A percentile compares a stretch with the other conserved stretches of the same genome.
phyloP scores from a whole-genome alignment of 1,139 yeast species.

The Chernovozyma aurita region DNA sequence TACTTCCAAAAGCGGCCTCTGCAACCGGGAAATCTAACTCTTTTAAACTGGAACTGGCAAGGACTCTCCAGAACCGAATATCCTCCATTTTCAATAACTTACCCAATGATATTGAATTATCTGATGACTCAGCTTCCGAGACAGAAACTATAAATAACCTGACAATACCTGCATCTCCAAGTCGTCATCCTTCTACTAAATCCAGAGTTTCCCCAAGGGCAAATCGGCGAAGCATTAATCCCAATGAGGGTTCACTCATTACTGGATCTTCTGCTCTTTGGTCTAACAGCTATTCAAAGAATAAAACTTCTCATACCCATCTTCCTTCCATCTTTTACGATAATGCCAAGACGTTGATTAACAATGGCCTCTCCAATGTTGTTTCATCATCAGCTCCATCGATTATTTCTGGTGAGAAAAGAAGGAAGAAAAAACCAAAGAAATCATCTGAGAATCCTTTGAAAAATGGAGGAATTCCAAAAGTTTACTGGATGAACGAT shows the following conservation, averaged over 20 bases:
- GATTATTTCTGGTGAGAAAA: constrained; percentile 13
- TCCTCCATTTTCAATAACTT: constrained; percentile 42
- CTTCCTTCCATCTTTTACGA: constrained; percentile 33
- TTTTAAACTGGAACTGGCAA: neutral
- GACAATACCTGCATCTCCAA: constrained; percentile 14
- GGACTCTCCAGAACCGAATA: constrained; percentile 23
- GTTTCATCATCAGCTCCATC: constrained; percentile 31
- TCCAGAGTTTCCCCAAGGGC: constrained; percentile 2
- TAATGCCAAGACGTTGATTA: constrained; percentile 36
- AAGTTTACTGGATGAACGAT: constrained; percentile 90
- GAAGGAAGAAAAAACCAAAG: constrained; percentile 27
- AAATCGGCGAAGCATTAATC: neutral
- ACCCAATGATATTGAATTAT: constrained; percentile 46
- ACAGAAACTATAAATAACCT: constrained; percentile 27
- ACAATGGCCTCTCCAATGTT: constrained; percentile 24
- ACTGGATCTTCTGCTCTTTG: constrained; percentile 34
- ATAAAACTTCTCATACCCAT: constrained; percentile 25
- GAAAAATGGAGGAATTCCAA: constrained; percentile 50
- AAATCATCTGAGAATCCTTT: constrained; percentile 42
- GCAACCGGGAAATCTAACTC: neutral
- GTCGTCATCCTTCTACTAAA: constrained; percentile 5
- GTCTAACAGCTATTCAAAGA: constrained; percentile 3
- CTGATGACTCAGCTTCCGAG: constrained; percentile 47
- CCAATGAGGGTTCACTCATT: constrained; percentile 22
- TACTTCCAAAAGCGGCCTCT: neutral